A percentile compares a stretch with the other conserved stretches of the same genome.
phyloP scores from a whole-genome alignment of 2,329 filamentous ascomycete species.

The Stemphylium beticola region DNA sequence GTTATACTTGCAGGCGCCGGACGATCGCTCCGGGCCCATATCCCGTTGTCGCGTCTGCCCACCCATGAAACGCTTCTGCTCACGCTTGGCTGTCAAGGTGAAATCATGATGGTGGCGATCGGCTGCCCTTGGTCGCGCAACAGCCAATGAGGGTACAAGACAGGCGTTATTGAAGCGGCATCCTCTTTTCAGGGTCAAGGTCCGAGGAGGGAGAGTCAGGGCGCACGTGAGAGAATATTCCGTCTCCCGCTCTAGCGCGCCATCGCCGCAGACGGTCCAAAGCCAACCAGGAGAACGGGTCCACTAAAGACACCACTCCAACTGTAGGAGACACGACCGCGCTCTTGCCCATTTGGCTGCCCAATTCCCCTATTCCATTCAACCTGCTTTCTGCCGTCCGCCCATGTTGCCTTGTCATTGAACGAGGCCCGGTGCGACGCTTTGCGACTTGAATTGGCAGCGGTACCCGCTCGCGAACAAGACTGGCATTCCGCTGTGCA shows the following conservation, averaged over 20 bases:
- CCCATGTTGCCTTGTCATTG: constrained; percentile 16
- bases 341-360: constrained; percentile 12
- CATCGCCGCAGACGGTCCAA: constrained; percentile 8
- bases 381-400: constrained; percentile 1
- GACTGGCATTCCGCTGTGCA: constrained; percentile 14
- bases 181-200: constrained; percentile 15
- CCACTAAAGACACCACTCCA: constrained; percentile 28
- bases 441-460: constrained; percentile 19
- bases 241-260: constrained; percentile 22
- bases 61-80: constrained; percentile 22
- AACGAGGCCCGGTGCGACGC: constrained; percentile 12
- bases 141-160: constrained; percentile 12
- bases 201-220: constrained; percentile 6
- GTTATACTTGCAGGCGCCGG: constrained; percentile 19
- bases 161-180: constrained; percentile 21
- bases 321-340: constrained; percentile 18
- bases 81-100: constrained; percentile 1
- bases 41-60: constrained; percentile 21
- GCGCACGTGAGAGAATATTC: constrained; percentile 22
- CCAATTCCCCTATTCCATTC: constrained; percentile 13
- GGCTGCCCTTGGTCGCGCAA: not conserved
- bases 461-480: constrained; percentile 16
- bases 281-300: constrained; percentile 19
- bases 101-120: constrained; percentile 2
- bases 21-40: constrained; percentile 7